These are phyloP conservation scores for Naganishia randhawae DNA, from an alignment of 768 basidiomycete genomes.

Conservation along the genomic window DNA sequence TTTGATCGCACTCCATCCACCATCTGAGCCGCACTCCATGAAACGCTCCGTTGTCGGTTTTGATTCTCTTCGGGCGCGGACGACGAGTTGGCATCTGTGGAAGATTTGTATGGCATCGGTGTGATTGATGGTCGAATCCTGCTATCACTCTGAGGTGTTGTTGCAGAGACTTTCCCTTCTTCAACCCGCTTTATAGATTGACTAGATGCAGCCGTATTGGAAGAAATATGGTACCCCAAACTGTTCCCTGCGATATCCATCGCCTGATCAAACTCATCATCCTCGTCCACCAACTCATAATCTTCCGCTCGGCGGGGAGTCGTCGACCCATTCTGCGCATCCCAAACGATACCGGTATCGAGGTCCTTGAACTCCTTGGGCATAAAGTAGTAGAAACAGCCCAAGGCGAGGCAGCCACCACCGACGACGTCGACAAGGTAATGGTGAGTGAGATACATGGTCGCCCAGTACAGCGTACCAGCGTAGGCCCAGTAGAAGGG, in stretches of 20 bases:
- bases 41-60: neutral
- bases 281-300: slow-evolving; percentile 32
- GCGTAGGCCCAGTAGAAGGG: slow-evolving; percentile 76
- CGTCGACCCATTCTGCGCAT: slow-evolving; percentile 24
- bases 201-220: neutral
- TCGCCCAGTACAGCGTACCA: slow-evolving; percentile 87
- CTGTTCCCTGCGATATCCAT: neutral
- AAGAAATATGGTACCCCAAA: neutral
- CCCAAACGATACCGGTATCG: slow-evolving; percentile 45
- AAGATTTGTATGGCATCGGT: neutral
- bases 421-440: slow-evolving; percentile 97
- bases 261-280: slow-evolving; percentile 9
- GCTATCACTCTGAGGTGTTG: neutral
- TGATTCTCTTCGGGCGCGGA: neutral
- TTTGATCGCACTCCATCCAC: neutral
- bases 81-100: neutral
- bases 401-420: slow-evolving; percentile 82
- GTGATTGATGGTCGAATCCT: neutral
- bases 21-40: neutral
- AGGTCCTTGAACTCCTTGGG: slow-evolving; percentile 69
- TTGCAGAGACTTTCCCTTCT: neutral
- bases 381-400: slow-evolving; percentile 81
- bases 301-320: slow-evolving; percentile 29
- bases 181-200: slow-evolving; percentile 4
- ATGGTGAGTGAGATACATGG: slow-evolving; percentile 98